Conservation (phyloP, 1,284 basidiomycete species). For the Sphaerobolus stellatus region DNA sequence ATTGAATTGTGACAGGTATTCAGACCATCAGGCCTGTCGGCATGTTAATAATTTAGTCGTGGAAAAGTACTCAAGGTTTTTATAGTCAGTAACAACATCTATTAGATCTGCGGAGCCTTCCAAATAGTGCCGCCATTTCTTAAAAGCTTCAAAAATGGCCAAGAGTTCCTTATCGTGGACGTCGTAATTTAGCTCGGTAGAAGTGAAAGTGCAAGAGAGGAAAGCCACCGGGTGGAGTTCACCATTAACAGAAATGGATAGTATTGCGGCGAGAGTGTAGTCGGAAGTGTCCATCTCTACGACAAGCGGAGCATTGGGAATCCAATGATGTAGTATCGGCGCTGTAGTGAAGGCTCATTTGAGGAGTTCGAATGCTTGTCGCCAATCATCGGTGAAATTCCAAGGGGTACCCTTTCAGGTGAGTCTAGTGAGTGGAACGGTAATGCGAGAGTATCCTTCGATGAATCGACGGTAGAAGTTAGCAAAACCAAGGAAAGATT, state of each 20-base stretch:
- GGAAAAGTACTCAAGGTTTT: slow-evolving; percentile 19
- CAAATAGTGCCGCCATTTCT: not conserved
- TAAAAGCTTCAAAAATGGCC: not conserved
- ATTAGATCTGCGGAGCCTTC: not conserved
- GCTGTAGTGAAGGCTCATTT: slow-evolving; percentile 34
- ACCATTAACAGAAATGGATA: slow-evolving; percentile 18
- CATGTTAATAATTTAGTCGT: slow-evolving; percentile 10
- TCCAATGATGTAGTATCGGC: slow-evolving; percentile 36
- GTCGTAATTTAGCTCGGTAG: not conserved
- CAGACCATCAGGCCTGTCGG: slow-evolving; percentile 28
- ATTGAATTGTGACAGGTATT: slow-evolving; percentile 20
- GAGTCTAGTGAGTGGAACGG: slow-evolving; percentile 28
- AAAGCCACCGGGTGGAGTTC: not conserved
- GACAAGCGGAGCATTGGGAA: slow-evolving; percentile 27
- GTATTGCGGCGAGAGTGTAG: slow-evolving; percentile 33
- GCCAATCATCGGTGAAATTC: slow-evolving; percentile 21
- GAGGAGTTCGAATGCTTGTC: slow-evolving; percentile 28
- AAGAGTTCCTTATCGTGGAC: not conserved
- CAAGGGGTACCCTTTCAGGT: slow-evolving; percentile 32
- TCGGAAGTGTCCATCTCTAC: slow-evolving; percentile 37
- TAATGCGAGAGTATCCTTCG: slow-evolving; percentile 30
- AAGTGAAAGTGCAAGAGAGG: not conserved
- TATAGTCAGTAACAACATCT: slow-evolving; percentile 14
- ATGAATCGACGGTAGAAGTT: not conserved
- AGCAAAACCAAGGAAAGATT: not conserved